Percentiles rank a stretch among this genome's conserved stretches.
Evolutionary conservation across 805 yeast genomes (phyloP).

Genomic region (Candida parachauliodes): DNA sequence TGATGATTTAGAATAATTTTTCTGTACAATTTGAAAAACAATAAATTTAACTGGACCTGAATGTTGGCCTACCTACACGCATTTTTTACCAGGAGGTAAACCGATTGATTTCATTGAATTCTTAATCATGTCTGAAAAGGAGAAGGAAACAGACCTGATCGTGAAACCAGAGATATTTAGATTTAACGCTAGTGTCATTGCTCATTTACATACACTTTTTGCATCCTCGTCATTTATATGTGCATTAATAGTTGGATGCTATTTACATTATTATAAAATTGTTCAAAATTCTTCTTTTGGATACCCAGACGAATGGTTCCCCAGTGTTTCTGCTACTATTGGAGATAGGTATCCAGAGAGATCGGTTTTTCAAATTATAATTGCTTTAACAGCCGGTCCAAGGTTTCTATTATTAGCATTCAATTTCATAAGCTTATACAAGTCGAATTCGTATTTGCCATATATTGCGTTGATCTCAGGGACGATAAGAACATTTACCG

Average conservation of each 20-base stretch:
- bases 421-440: conserved; percentile 47
- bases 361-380: conserved; percentile 83
- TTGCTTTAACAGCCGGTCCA: conserved; percentile 92
- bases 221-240: conserved; percentile 72
- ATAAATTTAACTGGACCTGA: conserved; percentile 29
- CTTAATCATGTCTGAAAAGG: conserved; percentile 1
- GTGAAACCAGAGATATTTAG: conserved; percentile 12
- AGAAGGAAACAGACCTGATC: not conserved
- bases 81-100: not conserved
- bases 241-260: conserved; percentile 71
- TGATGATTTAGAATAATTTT: conserved; percentile 2
- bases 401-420: conserved; percentile 64
- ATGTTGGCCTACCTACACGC: conserved; percentile 1
- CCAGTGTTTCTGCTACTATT: conserved; percentile 93
- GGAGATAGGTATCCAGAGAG: conserved; percentile 97
- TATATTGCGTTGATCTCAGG: conserved; percentile 56
- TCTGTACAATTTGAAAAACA: conserved; percentile 19
- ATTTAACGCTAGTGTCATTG: conserved; percentile 64
- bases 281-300: conserved; percentile 83
- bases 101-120: not conserved
- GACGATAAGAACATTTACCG: conserved; percentile 83
- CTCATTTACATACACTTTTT: conserved; percentile 67
- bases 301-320: conserved; percentile 98
- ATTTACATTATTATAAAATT: conserved; percentile 81
- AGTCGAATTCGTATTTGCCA: conserved; percentile 31